Percentiles rank a stretch among this genome's conserved stretches.
Conservation (phyloP, 352 stramenopile genomes). For the Pythium utonaiense region DNA sequence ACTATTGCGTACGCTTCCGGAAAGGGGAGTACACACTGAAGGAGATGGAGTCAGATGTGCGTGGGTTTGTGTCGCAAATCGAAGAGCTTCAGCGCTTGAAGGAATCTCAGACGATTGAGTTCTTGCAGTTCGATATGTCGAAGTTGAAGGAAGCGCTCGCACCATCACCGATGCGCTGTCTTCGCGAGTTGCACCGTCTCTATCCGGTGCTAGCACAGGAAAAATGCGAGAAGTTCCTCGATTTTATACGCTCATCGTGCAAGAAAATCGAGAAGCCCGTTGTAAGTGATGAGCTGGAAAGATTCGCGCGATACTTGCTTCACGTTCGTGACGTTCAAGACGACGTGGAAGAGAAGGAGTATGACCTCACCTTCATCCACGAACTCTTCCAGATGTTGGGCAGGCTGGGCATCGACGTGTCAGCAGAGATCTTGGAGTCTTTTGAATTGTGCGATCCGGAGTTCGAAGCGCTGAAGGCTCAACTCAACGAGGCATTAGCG, state of each 20-base stretch:
- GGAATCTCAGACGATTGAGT: constrained; percentile 27
- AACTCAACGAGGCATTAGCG: constrained; percentile 17
- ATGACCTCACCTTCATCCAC: constrained; percentile 42
- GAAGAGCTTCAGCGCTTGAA: constrained; percentile 9
- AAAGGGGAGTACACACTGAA: constrained; percentile 38
- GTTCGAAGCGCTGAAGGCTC: constrained; percentile 25
- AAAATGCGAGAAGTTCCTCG: constrained; percentile 43
- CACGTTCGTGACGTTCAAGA: constrained; percentile 48
- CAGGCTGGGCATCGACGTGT: constrained; percentile 31
- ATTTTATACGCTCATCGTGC: constrained; percentile 33
- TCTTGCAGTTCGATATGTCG: constrained; percentile 41
- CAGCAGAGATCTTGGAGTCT: constrained; percentile 23
- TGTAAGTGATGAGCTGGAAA: constrained; percentile 23
- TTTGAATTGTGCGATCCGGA: constrained; percentile 32
- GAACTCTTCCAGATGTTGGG: constrained; percentile 37
- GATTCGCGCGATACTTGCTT: constrained; percentile 52
- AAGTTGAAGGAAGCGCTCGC: constrained; percentile 36
- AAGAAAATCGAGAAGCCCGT: constrained; percentile 48
- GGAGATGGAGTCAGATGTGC: constrained; percentile 37
- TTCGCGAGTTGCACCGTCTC: constrained; percentile 33
- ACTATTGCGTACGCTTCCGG: constrained; percentile 38
- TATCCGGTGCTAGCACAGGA: constrained; percentile 42
- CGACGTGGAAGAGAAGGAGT: constrained; percentile 40
- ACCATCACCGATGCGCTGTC: constrained; percentile 39
- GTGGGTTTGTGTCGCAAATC: constrained; percentile 41